Base-by-base conservation (phyloP, 2,329 filamentous ascomycete genomes). In the Trichoderma sp. region DNA sequence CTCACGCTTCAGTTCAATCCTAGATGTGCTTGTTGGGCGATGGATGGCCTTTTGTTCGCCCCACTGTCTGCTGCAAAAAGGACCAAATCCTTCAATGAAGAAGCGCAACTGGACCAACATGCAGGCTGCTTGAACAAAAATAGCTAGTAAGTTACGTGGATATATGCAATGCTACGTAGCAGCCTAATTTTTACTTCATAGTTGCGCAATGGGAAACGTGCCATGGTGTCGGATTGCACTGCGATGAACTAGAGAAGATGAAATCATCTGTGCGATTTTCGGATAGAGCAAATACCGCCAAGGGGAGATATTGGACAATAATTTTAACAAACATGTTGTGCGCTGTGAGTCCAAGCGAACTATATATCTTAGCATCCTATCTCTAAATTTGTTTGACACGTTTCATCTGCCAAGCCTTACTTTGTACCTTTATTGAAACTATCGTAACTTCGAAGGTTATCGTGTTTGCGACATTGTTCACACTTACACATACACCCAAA, bases 341-440 rank as follows among this genome's bases (percentile, higher is more conserved):
- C 27, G 2, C 27, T 8, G 6, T 41, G 38, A 41, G 38, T 1
- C 16, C 4, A 18, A 18, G 38, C 7, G 16, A 8, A 41, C 18
- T 3, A 18, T 41, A 8, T 0, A 41, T 0, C 6, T 41, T 41
- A 1, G 16, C 14, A 2, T 41, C 3, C 16, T 41, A 0, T 41
- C 1, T 41, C 16, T 2, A 41, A 3, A 18, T 18, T 41, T 41
- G 16, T 18, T 41, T 0, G 0, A 0, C 18, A 41, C 6, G 16
- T 41, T 41, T 41, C 38, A 18, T 18, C 0, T 41, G 18, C 38
- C 16, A 41, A 41, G 38, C 16, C 38, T 18, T 41, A 6, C 27
- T 27, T 27, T 27, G 27, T 27, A 27, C 27, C 27, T 27, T 27
- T 27, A 27, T 27, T 27, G 27, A 27, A 27, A 27, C 35, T 16